These are phyloP conservation scores for Pseudopithomyces maydicus DNA, from an alignment of 2,329 filamentous ascomycete species.

Conservation along the genomic window DNA sequence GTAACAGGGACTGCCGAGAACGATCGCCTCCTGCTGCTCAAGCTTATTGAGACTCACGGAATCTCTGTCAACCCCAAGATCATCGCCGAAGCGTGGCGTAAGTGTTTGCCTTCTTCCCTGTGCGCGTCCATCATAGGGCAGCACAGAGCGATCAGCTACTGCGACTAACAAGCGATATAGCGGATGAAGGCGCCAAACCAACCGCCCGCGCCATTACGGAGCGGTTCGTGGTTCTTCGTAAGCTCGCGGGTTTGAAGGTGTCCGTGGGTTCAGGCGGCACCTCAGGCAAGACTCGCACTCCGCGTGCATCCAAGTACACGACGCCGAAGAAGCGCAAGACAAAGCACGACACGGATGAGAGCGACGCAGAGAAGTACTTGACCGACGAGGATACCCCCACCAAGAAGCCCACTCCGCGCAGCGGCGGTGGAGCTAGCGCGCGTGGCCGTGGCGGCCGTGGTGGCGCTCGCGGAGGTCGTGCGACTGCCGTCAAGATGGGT, in stretches of 20 bases:
- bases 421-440: not conserved
- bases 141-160: not conserved
- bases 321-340: conserved; percentile 21
- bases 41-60: conserved; percentile 22
- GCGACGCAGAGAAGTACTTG: conserved; percentile 18
- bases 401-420: not conserved
- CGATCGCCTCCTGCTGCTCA: conserved; percentile 22
- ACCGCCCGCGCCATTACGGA: conserved; percentile 20
- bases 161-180: conserved; percentile 9
- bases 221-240: conserved; percentile 20
- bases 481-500: conserved; percentile 6
- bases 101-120: conserved; percentile 3
- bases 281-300: not conserved
- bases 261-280: not conserved
- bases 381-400: conserved; percentile 9
- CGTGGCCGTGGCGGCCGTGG: not conserved
- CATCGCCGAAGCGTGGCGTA: conserved; percentile 26
- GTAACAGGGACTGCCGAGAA: conserved; percentile 22
- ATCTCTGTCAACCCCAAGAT: conserved; percentile 17
- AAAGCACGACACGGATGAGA: conserved; percentile 10
- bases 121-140: not conserved
- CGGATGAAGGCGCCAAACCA: conserved; percentile 13
- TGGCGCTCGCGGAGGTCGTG: not conserved
- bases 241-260: conserved; percentile 4
- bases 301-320: conserved; percentile 3